A percentile compares a stretch with the other conserved stretches of the same genome.
phyloP scores from a whole-genome alignment of 2,329 filamentous ascomycete genomes.

The Colletotrichum godetiae region DNA sequence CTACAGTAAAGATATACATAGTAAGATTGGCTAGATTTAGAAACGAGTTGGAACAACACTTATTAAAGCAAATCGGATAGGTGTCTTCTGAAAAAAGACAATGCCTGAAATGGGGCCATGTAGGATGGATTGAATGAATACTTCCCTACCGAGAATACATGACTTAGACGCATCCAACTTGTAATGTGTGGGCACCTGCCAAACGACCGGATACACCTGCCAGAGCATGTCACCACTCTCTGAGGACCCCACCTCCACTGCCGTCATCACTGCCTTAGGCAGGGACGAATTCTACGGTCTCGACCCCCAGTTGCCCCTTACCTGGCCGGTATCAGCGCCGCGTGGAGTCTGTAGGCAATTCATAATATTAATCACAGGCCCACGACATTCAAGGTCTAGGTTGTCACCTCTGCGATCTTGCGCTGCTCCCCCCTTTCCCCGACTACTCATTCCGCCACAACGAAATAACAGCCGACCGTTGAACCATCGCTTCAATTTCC shows the following conservation, averaged over 20 bases:
- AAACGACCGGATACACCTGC: not conserved
- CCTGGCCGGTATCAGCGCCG: conserved; percentile 31
- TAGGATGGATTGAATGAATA: not conserved
- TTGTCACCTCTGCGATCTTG: conserved; percentile 29
- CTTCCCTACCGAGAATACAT: no score
- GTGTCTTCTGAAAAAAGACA: not conserved
- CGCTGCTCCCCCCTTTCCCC: conserved; percentile 7
- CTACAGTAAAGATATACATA: not conserved
- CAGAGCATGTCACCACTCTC: conserved; percentile 6
- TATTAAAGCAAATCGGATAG: not conserved
- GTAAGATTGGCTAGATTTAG: not conserved
- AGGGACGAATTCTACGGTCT: conserved; percentile 20
- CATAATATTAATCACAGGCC: conserved; percentile 29
- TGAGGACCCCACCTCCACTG: conserved; percentile 23
- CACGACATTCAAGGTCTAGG: conserved; percentile 17
- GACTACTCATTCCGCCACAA: not conserved
- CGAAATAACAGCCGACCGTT: not conserved
- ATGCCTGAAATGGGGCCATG: not conserved
- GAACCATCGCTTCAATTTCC: not conserved
- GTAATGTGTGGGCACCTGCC: not conserved
- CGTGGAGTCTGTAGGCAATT: conserved; percentile 19
- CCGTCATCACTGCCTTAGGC: conserved; percentile 35
- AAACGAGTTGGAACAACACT: no score
- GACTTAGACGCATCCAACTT: not conserved
- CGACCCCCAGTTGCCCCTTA: conserved; percentile 33